Base-by-base conservation (phyloP, 345 rosid genomes). In the Pseudoturritis turrita region DNA sequence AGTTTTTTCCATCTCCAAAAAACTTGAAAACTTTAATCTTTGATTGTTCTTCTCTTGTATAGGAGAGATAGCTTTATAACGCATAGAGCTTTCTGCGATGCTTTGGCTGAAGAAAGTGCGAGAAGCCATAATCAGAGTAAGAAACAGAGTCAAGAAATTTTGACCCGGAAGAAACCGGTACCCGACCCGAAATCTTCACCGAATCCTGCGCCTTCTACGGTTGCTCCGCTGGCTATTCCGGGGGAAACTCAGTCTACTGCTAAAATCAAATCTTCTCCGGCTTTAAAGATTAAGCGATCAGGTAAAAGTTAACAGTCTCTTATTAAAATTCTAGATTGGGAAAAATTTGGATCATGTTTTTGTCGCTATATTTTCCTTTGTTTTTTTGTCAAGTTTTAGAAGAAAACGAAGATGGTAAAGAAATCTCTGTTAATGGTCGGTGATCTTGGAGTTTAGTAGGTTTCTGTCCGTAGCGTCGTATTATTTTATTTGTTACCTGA, bases 71-170 rank as follows among this genome's bases (percentile, higher is more conserved):
- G 91, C 71, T 86, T 83, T 61, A 73, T 82, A 8, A 86, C 88
- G 15, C 91, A 88, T 61, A 79, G 91, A 63, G 94, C 89, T n/a
- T 86, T 84, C 59, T 86, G 93, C 47, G 88, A 86, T 73, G 88
- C 86, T 57, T 78, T 86, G 65, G 70, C 83, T 39, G 89, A 83
- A 79, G 94, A 88, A 62, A 83, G 57, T 70, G 55, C 12, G 25
- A 64, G 76, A 62, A 54, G 47, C 23, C 74, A 68, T 52, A 59
- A 4, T 41, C 78, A 57, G 26, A 26, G 62, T 13, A 68, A 68
- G 78, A 75, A 75, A 19, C 79, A 61, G 79, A 62, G 18, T 54
- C 70, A 56, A 1, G 70, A 60, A 1, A 9, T 61, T 10, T 33
- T 43, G 62, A 75, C 69, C 74, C 74, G 70, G 65, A 75, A 69